Evolutionary conservation across 2,329 filamentous ascomycete genomes (phyloP).

Genomic region (Pseudogymnoascus sp.): DNA sequence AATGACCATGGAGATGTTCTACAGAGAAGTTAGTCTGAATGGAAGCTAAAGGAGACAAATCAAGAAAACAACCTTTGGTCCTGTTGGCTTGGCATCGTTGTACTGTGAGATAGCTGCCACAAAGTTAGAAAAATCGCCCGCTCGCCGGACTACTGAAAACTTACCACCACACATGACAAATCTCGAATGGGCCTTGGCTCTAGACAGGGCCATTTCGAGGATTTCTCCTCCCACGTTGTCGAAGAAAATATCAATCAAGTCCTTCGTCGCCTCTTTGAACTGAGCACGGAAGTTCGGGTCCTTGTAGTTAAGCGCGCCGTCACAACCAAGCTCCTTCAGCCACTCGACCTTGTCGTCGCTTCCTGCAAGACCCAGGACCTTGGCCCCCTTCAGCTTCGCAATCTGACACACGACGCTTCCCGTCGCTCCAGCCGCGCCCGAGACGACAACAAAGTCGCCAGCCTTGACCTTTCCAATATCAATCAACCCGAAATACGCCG

Average conservation of each 20-base stretch:
- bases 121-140: neutral
- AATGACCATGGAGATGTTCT: constrained; percentile 45
- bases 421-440: constrained; percentile 69
- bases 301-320: constrained; percentile 63
- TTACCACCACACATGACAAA: constrained; percentile 59
- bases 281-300: constrained; percentile 49
- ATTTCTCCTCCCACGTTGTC: constrained; percentile 67
- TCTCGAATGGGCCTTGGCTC: constrained; percentile 53
- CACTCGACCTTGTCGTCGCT: constrained; percentile 59
- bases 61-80: constrained; percentile 37
- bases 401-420: constrained; percentile 71
- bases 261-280: constrained; percentile 50
- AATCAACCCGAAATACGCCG: constrained; percentile 66
- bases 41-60: neutral
- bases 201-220: constrained; percentile 53
- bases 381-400: constrained; percentile 60
- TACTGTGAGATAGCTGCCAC: constrained; percentile 52
- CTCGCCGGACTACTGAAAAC: neutral
- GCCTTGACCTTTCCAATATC: constrained; percentile 58
- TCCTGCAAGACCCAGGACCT: constrained; percentile 56
- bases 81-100: constrained; percentile 47
- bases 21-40: constrained; percentile 10
- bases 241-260: constrained; percentile 61
- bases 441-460: constrained; percentile 69
- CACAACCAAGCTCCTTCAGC: constrained; percentile 57